These are phyloP conservation scores for Candida vartiovaarae DNA, from an alignment of 805 yeast genomes.

Conservation along the genomic window DNA sequence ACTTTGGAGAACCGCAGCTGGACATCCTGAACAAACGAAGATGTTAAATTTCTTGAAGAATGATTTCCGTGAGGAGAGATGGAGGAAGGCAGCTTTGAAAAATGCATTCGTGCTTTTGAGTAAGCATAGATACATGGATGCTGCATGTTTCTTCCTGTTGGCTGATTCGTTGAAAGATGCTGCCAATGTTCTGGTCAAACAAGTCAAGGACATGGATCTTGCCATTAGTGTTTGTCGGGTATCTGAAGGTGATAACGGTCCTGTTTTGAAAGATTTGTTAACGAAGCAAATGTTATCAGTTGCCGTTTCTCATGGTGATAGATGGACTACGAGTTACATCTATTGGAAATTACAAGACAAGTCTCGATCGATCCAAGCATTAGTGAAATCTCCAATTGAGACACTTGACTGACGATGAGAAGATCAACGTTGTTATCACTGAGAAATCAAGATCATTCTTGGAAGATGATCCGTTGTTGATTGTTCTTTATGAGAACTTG, in stretches of 20 bases:
- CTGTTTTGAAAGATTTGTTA: slow-evolving; percentile 43
- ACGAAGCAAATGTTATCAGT: slow-evolving; percentile 43
- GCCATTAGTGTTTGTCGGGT: slow-evolving; percentile 80
- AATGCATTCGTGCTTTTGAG: slow-evolving; percentile 89
- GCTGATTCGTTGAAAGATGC: slow-evolving; percentile 74
- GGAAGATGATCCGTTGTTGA: slow-evolving; percentile 77
- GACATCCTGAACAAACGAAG: slow-evolving; percentile 76
- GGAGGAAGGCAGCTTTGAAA: slow-evolving; percentile 86
- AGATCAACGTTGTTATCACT: slow-evolving; percentile 13
- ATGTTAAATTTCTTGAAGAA: slow-evolving; percentile 71
- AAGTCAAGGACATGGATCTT: slow-evolving; percentile 60
- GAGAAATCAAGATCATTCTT: slow-evolving; percentile 36
- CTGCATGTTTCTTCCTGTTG: slow-evolving; percentile 81
- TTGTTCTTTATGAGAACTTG: slow-evolving; percentile 56
- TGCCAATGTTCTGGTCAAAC: slow-evolving; percentile 61
- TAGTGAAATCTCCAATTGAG: slow-evolving; percentile 48
- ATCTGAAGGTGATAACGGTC: slow-evolving; percentile 57
- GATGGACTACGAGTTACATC: slow-evolving; percentile 81
- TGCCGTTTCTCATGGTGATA: slow-evolving; percentile 56
- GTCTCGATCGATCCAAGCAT: slow-evolving; percentile 50
- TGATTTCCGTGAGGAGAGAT: slow-evolving; percentile 67
- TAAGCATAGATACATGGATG: slow-evolving; percentile 79
- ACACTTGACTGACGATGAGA: slow-evolving; percentile 28
- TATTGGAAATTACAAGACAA: slow-evolving; percentile 56
- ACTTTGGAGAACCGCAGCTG: slow-evolving; percentile 72